Percentiles rank a stretch among this genome's conserved stretches.
phyloP scores from a whole-genome alignment of 208 protist species.

The Trypanosoma rangeli region DNA sequence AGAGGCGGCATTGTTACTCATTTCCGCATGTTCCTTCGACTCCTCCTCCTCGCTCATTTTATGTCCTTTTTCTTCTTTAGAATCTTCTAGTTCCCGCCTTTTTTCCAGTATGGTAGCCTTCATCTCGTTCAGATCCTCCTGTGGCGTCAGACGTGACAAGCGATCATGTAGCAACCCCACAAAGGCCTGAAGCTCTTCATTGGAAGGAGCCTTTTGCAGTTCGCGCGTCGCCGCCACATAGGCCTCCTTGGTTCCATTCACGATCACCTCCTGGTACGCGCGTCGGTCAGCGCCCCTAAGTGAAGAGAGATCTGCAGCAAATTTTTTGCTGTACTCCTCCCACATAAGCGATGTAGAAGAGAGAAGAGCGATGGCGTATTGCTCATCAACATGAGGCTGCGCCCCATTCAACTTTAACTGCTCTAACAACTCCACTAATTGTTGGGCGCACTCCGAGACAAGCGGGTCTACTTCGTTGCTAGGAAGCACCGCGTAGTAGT shows the following conservation, averaged over 20 bases:
- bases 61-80: constrained; percentile 1
- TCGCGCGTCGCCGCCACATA: constrained; percentile 44
- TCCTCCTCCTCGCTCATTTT: constrained; percentile 2
- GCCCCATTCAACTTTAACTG: constrained; percentile 52
- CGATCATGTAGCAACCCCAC: constrained; percentile 58
- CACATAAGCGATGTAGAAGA: constrained; percentile 56
- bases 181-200: constrained; percentile 44
- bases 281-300: constrained; percentile 19
- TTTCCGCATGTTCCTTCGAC: not conserved
- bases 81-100: not conserved
- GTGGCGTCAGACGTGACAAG: constrained; percentile 42
- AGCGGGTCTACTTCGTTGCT: constrained; percentile 26
- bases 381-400: constrained; percentile 31
- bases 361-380: constrained; percentile 54
- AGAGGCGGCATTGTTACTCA: too few relatives aligned
- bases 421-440: constrained; percentile 61
- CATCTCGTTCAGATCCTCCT: constrained; percentile 46
- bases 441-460: constrained; percentile 57
- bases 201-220: constrained; percentile 34
- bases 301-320: constrained; percentile 9
- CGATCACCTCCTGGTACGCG: constrained; percentile 32
- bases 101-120: constrained; percentile 16
- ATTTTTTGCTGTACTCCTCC: constrained; percentile 46
- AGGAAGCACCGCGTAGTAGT: constrained; percentile 57
- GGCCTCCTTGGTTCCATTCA: constrained; percentile 46